Percentiles rank a stretch among this genome's conserved stretches.
phyloP scores from a whole-genome alignment of 2,329 filamentous ascomycete genomes.

The Sordariomycetes sp. region DNA sequence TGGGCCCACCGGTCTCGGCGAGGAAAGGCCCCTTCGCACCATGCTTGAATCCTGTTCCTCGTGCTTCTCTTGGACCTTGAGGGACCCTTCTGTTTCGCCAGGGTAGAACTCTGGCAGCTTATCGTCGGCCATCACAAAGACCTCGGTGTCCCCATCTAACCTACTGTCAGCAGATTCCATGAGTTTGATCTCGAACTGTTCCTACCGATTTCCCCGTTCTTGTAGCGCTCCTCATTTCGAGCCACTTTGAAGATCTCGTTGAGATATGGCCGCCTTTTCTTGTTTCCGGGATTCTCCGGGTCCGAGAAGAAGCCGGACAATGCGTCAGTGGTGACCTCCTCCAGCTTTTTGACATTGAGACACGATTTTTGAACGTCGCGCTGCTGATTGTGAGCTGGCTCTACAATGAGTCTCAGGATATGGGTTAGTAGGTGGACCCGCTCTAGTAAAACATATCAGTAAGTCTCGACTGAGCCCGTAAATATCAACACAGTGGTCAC shows the following conservation, averaged over 20 bases:
- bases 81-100: slow-evolving; percentile 26
- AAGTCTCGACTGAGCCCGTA: background rate
- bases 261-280: slow-evolving; percentile 38
- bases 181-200: background rate
- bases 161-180: background rate
- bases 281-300: slow-evolving; percentile 36
- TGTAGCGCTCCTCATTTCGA: slow-evolving; percentile 39
- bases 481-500: slow-evolving; percentile 7
- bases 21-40: slow-evolving; percentile 4
- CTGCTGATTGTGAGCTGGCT: slow-evolving; percentile 35
- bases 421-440: slow-evolving; percentile 45
- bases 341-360: slow-evolving; percentile 40
- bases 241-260: slow-evolving; percentile 51
- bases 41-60: slow-evolving; percentile 18
- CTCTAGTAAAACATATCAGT: slow-evolving; percentile 25
- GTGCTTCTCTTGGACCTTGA: slow-evolving; percentile 28
- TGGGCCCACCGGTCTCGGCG: slow-evolving; percentile 21
- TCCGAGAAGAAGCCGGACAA: slow-evolving; percentile 45
- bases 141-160: slow-evolving; percentile 30
- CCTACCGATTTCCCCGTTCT: slow-evolving; percentile 43
- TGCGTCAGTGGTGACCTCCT: slow-evolving; percentile 44
- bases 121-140: slow-evolving; percentile 39
- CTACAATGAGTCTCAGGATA: slow-evolving; percentile 43
- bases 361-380: slow-evolving; percentile 36
- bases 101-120: slow-evolving; percentile 35